Conservation (phyloP, 2,329 filamentous ascomycete genomes). For the Monilinia polystroma region DNA sequence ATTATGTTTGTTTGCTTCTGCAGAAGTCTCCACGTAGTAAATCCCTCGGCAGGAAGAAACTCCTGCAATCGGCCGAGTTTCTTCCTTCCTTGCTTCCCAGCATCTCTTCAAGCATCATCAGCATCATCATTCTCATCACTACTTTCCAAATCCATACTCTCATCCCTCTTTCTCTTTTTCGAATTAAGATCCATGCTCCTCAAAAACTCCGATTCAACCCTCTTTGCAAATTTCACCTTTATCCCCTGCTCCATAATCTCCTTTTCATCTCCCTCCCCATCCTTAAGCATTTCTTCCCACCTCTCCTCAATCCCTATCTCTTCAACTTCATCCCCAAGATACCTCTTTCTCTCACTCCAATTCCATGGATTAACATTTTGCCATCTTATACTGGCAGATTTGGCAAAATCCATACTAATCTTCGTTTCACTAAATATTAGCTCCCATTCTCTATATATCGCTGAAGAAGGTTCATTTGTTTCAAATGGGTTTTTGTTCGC, state of each 20-base stretch:
- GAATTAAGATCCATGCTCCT: neutral
- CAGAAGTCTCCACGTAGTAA: neutral
- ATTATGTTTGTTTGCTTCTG: neutral
- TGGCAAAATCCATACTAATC: constrained; percentile 20
- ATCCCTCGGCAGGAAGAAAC: neutral
- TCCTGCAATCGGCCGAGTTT: neutral
- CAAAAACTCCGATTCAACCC: neutral
- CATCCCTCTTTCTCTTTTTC: constrained; percentile 1
- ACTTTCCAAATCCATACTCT: neutral
- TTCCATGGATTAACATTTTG: constrained; percentile 22
- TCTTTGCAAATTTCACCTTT: neutral
- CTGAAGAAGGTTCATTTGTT: neutral
- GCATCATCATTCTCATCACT: neutral
- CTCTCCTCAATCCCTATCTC: constrained; percentile 15
- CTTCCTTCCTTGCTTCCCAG: neutral
- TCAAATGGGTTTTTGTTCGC: constrained; percentile 4
- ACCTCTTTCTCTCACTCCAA: constrained; percentile 20
- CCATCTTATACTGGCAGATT: constrained; percentile 1
- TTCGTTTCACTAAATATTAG: neutral
- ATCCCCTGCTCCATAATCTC: constrained; percentile 5
- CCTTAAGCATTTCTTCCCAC: constrained; percentile 21
- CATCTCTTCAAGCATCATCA: neutral
- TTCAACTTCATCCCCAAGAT: constrained; percentile 6
- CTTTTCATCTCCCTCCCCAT: neutral
- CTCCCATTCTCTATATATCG: constrained; percentile 14